Percentiles rank a stretch among this genome's conserved stretches.
Conservation (phyloP, 179 eudicot species). For the Vitellaria paradoxa region DNA sequence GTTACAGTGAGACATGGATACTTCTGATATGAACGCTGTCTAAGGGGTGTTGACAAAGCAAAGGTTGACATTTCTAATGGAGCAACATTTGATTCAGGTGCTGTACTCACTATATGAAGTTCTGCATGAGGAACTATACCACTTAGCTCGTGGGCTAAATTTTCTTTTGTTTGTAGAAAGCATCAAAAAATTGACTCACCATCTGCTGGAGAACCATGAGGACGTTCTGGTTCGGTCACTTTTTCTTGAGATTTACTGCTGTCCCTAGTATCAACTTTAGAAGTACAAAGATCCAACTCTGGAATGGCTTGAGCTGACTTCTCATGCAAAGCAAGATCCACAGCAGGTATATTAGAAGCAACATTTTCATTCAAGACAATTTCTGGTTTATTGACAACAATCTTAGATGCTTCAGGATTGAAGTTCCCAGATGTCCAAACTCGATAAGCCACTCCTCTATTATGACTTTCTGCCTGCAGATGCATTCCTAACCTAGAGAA, state of each 20-base stretch:
- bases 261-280: constrained; percentile 25
- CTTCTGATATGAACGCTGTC: constrained; percentile 49
- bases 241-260: constrained; percentile 23
- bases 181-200: constrained; percentile 26
- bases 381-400: constrained; percentile 30
- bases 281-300: constrained; percentile 27
- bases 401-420: constrained; percentile 41
- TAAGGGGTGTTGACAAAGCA: constrained; percentile 36
- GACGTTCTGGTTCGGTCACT: constrained; percentile 34
- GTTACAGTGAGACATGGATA: constrained; percentile 65
- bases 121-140: constrained; percentile 30
- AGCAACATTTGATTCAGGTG: constrained; percentile 29
- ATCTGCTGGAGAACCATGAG: constrained; percentile 26
- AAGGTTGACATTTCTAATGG: constrained; percentile 30
- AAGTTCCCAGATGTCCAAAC: constrained; percentile 77
- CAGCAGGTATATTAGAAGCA: constrained; percentile 21
- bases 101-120: constrained; percentile 22
- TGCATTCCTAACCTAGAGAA: constrained; percentile 73
- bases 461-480: constrained; percentile 63
- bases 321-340: constrained; percentile 26
- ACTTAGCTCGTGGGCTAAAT: constrained; percentile 24
- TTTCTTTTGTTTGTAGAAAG: constrained; percentile 27
- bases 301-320: constrained; percentile 25
- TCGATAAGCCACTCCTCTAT: constrained; percentile 63
- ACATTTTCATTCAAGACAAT: constrained; percentile 30